Evolutionary conservation across 768 basidiomycete species (phyloP), one percentile per base, ranked within the genome.

Genomic region (Pisolithus tinctorius): DNA sequence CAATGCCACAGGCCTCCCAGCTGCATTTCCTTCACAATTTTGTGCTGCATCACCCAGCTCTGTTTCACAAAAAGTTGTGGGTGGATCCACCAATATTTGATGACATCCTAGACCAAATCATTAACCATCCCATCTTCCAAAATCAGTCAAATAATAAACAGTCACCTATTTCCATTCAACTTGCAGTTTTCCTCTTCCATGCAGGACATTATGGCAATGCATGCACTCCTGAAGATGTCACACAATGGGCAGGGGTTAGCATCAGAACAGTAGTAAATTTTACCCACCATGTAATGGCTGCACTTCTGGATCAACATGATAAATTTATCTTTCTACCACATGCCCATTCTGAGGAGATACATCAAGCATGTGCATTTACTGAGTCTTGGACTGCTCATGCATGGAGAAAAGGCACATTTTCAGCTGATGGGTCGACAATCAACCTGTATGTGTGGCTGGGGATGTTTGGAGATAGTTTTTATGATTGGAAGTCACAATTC

Each of bases 401-500:
- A 27, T 50, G 55, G 44, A 0, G 16, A 17, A 44, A 36, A 2
- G 45, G 51, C 1, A 4, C 49, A 7, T 56, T 56, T 9, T 26
- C 51, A 1, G 31, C 25, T 0, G 48, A 56, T 47, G 44, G 51
- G 2, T 42, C 44, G 4, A 9, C 14, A 1, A 7, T 55, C 20
- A 34, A 26, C 0, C 13, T 55, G 2, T 48, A 8, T 29, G 13
- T 1, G 34, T 49, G 48, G 23, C 55, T 38, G 1, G 2, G 16
- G 0, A 2, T 29, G 1, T 46, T 23, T n/a, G 42, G 52, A 4
- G 40, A 56, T 5, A 48, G 27, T 2, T 56, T 52, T 20, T 44
- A 34, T 29, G 36, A 56, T 11, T 8, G 42, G 13, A 56, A 56
- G 11, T 38, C 34, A 16, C 41, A 6, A 3, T 56, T 42, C 14